Evolutionary conservation across 2,329 filamentous ascomycete species (phyloP).

Genomic region (Hypoxylon sp.): DNA sequence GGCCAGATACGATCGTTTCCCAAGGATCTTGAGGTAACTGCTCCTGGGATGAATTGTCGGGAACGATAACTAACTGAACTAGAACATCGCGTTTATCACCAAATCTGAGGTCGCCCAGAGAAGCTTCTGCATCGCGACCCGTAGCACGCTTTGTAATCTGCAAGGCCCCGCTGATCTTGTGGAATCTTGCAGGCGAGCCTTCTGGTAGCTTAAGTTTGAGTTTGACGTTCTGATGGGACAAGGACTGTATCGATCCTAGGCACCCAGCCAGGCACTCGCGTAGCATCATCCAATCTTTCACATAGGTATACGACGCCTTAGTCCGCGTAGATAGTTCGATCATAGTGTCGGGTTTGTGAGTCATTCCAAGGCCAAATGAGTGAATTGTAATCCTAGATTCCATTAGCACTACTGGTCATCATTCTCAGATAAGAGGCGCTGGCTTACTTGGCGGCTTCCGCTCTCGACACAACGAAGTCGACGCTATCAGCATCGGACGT

Average conservation of each 20-base stretch:
- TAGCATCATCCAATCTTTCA: slow-evolving; percentile 99
- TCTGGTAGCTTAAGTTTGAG: slow-evolving; percentile 94
- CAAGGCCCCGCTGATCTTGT: slow-evolving; percentile 96
- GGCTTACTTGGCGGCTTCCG: slow-evolving; percentile 93
- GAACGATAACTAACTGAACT: slow-evolving; percentile 92
- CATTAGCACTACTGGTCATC: slow-evolving; percentile 46
- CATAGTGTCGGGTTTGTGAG: slow-evolving; percentile 98
- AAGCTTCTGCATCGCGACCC: slow-evolving; percentile 92
- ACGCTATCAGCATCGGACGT: slow-evolving; percentile 95
- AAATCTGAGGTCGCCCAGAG: slow-evolving; percentile 91
- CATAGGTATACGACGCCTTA: slow-evolving; percentile 97
- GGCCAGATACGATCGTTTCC: slow-evolving; percentile 95
- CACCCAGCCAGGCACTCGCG: slow-evolving; percentile 96
- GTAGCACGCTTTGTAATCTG: slow-evolving; percentile 97
- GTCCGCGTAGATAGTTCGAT: slow-evolving; percentile 96
- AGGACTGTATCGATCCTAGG: slow-evolving; percentile 89
- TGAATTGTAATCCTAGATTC: slow-evolving; percentile 85
- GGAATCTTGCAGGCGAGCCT: slow-evolving; percentile 96
- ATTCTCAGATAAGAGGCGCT: neutral
- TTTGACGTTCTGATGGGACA: slow-evolving; percentile 98
- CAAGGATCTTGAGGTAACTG: slow-evolving; percentile 92
- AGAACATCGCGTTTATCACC: slow-evolving; percentile 95
- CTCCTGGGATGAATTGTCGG: slow-evolving; percentile 86
- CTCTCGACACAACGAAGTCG: slow-evolving; percentile 96
- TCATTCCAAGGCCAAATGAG: slow-evolving; percentile 95